Conservation (phyloP, 2,329 filamentous ascomycete genomes). For the Clarireedia monteithiana region DNA sequence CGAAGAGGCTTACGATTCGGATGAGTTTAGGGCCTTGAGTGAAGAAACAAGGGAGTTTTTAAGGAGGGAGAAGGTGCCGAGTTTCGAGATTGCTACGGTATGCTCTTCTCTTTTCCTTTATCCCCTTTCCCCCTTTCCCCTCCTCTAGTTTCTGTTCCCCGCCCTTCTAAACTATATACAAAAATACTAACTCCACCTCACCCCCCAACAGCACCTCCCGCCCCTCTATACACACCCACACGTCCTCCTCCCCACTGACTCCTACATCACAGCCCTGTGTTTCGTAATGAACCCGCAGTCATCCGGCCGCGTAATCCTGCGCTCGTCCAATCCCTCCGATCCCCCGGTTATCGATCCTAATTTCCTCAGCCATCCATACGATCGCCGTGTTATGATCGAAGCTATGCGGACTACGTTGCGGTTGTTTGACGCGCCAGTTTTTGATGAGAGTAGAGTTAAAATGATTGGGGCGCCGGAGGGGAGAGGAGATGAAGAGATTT, state of each 20-base stretch:
- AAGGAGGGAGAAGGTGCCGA: neutral
- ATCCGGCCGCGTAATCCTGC: constrained; percentile 55
- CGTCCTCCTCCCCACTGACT: constrained; percentile 27
- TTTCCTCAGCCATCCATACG: constrained; percentile 48
- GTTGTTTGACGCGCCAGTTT: neutral
- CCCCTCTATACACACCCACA: constrained; percentile 32
- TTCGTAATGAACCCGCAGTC: constrained; percentile 47
- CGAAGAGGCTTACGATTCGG: neutral
- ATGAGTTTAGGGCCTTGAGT: neutral
- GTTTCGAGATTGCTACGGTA: constrained; percentile 1
- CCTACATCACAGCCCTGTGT: constrained; percentile 37
- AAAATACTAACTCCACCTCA: neutral
- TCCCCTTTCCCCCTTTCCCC: neutral
- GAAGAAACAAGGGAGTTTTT: neutral
- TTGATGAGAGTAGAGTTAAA: neutral
- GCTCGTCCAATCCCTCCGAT: constrained; percentile 54
- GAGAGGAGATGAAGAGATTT: neutral
- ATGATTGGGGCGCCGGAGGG: constrained; percentile 2
- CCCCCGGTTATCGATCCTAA: constrained; percentile 55
- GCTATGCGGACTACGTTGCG: constrained; percentile 23
- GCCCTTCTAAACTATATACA: neutral
- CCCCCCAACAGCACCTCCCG: constrained; percentile 14
- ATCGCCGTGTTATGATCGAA: constrained; percentile 41
- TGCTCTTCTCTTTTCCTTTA: too few species aligned
- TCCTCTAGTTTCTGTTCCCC: neutral